These are phyloP conservation scores for Microsporum canis DNA, from an alignment of 2,329 filamentous ascomycete genomes.

Conservation along the genomic window DNA sequence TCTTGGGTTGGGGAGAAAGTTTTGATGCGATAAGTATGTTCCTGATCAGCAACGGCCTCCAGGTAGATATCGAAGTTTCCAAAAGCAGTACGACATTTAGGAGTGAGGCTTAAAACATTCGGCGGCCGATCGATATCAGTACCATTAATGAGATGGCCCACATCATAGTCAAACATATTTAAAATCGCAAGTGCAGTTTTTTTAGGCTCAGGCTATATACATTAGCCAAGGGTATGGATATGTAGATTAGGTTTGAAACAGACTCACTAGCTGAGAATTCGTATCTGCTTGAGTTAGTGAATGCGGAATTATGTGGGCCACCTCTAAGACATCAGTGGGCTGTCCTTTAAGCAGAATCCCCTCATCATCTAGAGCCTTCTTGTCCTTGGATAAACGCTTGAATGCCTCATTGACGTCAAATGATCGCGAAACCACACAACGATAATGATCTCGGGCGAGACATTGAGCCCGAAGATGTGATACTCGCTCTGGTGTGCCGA, in stretches of 20 bases:
- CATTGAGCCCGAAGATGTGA: conserved; percentile 12
- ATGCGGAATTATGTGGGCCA: conserved; percentile 17
- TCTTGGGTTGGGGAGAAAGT: conserved; percentile 11
- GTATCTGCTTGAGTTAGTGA: conserved; percentile 10
- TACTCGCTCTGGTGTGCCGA: conserved; percentile 12
- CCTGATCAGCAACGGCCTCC: conserved; percentile 12
- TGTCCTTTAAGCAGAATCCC: conserved; percentile 10
- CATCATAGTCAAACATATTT: conserved; percentile 33
- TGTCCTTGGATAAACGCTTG: conserved; percentile 10
- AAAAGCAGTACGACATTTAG: background rate
- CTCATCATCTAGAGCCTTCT: conserved; percentile 14
- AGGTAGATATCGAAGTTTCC: conserved; percentile 21
- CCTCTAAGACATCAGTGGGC: conserved; percentile 11
- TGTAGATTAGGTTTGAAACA: background rate
- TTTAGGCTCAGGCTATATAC: conserved; percentile 18
- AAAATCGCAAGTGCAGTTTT: conserved; percentile 28
- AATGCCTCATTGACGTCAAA: conserved; percentile 14
- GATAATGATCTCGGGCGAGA: conserved; percentile 14
- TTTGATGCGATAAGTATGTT: conserved; percentile 19
- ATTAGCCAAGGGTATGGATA: background rate
- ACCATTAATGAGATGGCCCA: conserved; percentile 29
- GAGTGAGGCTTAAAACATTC: conserved; percentile 7
- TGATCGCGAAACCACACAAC: conserved; percentile 14
- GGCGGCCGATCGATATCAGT: conserved; percentile 22
- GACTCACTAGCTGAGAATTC: background rate